Percentiles rank a stretch among this genome's conserved stretches.
Evolutionary conservation across 148 eudicot genomes (phyloP).

Genomic region (Spergularia marina): DNA sequence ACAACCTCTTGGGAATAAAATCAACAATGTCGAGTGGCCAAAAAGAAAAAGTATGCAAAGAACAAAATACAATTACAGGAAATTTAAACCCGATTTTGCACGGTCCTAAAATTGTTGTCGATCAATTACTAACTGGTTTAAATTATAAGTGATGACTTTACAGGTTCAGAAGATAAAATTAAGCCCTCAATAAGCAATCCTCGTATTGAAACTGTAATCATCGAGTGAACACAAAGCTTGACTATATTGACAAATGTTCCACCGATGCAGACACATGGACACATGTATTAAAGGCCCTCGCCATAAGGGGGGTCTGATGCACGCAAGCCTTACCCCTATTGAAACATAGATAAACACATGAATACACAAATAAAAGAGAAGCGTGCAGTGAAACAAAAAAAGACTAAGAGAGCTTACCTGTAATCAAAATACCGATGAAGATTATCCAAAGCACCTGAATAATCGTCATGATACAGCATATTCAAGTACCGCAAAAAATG

Average conservation of each 20-base stretch:
- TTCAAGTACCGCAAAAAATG: slow-evolving; percentile 89
- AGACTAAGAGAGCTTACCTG: slow-evolving; percentile 45
- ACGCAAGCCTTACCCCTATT: too few species aligned
- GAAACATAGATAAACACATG: neutral
- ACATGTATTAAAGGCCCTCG: too few species aligned
- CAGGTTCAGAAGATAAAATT: neutral
- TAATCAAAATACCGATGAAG: slow-evolving; percentile 98
- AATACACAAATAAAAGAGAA: neutral
- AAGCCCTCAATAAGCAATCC: neutral
- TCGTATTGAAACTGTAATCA: neutral
- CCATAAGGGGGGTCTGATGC: too few species aligned
- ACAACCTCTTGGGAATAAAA: too few species aligned
- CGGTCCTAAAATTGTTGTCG: neutral
- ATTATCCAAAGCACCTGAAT: slow-evolving; percentile 89
- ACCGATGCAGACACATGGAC: neutral
- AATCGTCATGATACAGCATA: slow-evolving; percentile 88
- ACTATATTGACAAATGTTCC: neutral
- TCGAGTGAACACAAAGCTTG: neutral
- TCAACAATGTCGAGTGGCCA: too few species aligned
- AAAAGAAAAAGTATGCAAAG: too few species aligned
- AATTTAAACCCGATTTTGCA: neutral
- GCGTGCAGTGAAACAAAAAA: neutral
- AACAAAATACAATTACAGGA: neutral
- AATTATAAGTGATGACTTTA: neutral
- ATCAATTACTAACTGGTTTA: neutral